Conservation (phyloP, 495 filamentous ascomycete genomes). For the Xanthoparmelia taractica region DNA sequence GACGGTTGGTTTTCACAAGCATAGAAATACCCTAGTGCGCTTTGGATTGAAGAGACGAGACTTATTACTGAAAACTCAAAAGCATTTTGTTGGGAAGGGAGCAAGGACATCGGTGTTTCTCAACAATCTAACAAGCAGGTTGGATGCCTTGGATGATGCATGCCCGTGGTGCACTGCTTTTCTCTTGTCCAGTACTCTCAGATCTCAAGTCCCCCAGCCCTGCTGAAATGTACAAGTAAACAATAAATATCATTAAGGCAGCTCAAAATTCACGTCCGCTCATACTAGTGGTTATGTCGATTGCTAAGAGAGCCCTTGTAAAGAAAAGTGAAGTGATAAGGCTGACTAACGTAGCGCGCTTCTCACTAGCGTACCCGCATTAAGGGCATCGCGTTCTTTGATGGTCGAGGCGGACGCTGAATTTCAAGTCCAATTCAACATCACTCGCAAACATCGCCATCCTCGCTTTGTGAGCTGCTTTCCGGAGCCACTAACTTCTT, state of each 20-base stretch:
- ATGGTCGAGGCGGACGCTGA: conserved; percentile 12
- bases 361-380: neutral
- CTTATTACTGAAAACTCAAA: conserved; percentile 16
- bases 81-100: conserved; percentile 14
- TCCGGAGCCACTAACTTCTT: neutral
- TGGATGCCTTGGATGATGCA: conserved; percentile 12
- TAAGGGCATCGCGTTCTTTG: conserved; percentile 5
- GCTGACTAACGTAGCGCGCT: conserved; percentile 1
- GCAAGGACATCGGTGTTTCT: conserved; percentile 7
- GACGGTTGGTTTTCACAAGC: conserved; percentile 16
- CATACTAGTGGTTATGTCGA: too few relatives aligned
- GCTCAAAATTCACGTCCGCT: neutral
- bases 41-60: conserved; percentile 12
- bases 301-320: too few relatives aligned
- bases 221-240: conserved; percentile 3
- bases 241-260: neutral
- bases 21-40: conserved; percentile 25
- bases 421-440: conserved; percentile 8
- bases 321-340: neutral
- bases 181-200: conserved; percentile 7
- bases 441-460: neutral
- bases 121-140: neutral
- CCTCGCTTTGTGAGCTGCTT: conserved; percentile 7
- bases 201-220: conserved; percentile 5
- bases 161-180: neutral